Conservation (phyloP, 805 yeast genomes). For the Candida cerambycidarum region DNA sequence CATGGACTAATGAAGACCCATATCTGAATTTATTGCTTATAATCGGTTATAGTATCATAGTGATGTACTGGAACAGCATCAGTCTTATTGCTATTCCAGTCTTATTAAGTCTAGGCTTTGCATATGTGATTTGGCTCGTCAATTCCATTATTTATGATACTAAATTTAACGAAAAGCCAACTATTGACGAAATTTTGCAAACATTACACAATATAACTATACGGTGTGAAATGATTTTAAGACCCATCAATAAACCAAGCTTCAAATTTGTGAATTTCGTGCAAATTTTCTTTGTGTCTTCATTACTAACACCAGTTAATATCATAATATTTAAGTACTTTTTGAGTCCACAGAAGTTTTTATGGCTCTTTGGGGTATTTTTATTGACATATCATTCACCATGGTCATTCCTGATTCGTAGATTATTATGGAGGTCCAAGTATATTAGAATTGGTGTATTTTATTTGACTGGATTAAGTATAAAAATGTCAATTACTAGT, state of each 20-base stretch:
- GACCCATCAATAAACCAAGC: slow-evolving; percentile 34
- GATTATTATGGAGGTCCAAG: slow-evolving; percentile 52
- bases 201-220: slow-evolving; percentile 46
- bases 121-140: slow-evolving; percentile 46
- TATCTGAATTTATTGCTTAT: slow-evolving; percentile 46
- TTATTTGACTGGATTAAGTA: slow-evolving; percentile 43
- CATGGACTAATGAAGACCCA: slow-evolving; percentile 57
- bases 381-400: slow-evolving; percentile 47
- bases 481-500: slow-evolving; percentile 6
- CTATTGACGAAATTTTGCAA: slow-evolving; percentile 52
- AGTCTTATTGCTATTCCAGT: slow-evolving; percentile 40
- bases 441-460: slow-evolving; percentile 37
- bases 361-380: slow-evolving; percentile 39
- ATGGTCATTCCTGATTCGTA: slow-evolving; percentile 45
- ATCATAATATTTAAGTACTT: slow-evolving; percentile 32
- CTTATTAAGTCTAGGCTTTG: slow-evolving; percentile 32
- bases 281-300: slow-evolving; percentile 29
- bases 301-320: slow-evolving; percentile 46
- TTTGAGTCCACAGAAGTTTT: slow-evolving; percentile 30
- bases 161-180: slow-evolving; percentile 46
- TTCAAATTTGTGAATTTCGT: slow-evolving; percentile 26
- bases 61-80: slow-evolving; percentile 44
- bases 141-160: slow-evolving; percentile 43
- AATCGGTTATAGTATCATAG: slow-evolving; percentile 36
- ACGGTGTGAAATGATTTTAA: slow-evolving; percentile 40